Conservation (phyloP, 352 stramenopile genomes). For the Plasmopara halstedii region DNA sequence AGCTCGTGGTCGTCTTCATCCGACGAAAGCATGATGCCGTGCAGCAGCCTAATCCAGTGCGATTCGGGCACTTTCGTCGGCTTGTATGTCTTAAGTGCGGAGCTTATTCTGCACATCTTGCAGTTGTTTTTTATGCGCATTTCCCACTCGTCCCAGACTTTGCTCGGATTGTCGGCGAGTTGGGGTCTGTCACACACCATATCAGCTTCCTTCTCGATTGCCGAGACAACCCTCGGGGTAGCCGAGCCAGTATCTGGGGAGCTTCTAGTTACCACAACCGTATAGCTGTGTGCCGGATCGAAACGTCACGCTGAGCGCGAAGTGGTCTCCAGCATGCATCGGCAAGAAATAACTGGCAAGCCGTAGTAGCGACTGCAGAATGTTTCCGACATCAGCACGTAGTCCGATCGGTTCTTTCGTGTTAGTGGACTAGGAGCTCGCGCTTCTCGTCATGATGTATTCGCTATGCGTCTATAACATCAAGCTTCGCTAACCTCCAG, state of each 20-base stretch:
- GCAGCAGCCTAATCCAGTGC: too few relatives aligned
- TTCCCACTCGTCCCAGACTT: neutral
- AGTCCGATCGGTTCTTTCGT: neutral
- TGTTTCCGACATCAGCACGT: neutral
- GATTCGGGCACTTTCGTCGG: neutral
- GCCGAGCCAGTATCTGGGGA: neutral
- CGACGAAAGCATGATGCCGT: too few relatives aligned
- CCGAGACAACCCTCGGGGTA: neutral
- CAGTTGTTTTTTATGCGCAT: neutral
- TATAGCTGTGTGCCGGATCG: neutral
- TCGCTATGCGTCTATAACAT: neutral
- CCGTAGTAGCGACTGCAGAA: neutral
- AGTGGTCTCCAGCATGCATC: neutral
- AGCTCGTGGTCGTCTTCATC: neutral
- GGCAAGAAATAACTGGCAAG: neutral
- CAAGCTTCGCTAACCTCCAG: neutral
- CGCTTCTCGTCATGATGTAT: neutral
- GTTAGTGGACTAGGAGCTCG: neutral
- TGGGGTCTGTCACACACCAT: neutral
- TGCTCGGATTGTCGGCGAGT: neutral
- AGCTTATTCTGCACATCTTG: neutral
- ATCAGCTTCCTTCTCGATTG: neutral
- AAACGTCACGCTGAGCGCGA: neutral
- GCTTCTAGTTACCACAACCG: neutral
- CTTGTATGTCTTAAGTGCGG: neutral